Conservation (phyloP, 148 eudicot genomes). For the Pouteria glomerata region DNA sequence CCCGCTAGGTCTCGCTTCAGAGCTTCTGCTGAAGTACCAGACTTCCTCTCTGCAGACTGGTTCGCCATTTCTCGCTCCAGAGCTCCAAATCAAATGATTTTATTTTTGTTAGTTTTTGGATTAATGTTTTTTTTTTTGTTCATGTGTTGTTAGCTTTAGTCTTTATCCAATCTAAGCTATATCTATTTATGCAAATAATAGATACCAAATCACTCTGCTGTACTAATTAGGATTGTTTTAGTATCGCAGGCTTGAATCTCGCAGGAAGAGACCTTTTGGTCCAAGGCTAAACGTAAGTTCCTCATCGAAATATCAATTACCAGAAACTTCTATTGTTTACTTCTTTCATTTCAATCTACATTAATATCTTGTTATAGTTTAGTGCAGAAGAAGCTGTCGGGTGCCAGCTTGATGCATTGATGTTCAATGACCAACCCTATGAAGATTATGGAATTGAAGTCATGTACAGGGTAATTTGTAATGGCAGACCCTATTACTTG, state of each 20-base stretch:
- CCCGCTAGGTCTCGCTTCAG: constrained; percentile 27
- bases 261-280: constrained; percentile 71
- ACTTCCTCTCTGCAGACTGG: constrained; percentile 70
- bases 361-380: constrained; percentile 36
- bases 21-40: constrained; percentile 68
- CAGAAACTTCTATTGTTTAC: not conserved
- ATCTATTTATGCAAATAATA: no score
- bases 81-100: no score
- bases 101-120: no score
- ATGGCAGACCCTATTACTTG: not conserved
- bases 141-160: no score
- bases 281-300: constrained; percentile 65
- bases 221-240: no score
- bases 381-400: constrained; percentile 81
- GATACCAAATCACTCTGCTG: no score
- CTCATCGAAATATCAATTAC: not conserved
- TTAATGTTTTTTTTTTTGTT: no score
- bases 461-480: constrained; percentile 62
- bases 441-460: constrained; percentile 80
- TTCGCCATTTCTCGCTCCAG: constrained; percentile 10
- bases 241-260: constrained; percentile 76
- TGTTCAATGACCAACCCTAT: constrained; percentile 73
- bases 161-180: no score
- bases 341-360: not conserved
- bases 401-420: constrained; percentile 79